Percentiles rank a stretch among this genome's conserved stretches.
These are phyloP conservation scores for Clarireedia hainanense DNA, from an alignment of 2,329 filamentous ascomycete species.

Conservation along the genomic window DNA sequence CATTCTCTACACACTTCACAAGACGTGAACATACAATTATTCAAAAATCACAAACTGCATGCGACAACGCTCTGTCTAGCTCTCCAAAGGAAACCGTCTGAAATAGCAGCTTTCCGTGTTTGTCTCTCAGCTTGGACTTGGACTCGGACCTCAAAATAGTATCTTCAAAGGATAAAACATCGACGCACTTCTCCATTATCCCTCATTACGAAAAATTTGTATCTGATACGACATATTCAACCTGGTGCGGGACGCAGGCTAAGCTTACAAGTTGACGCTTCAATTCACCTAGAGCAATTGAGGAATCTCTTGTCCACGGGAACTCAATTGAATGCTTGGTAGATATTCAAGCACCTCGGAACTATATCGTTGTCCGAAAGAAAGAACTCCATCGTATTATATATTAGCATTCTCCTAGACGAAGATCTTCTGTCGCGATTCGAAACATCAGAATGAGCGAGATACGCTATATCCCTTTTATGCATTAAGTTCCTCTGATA, in stretches of 20 bases:
- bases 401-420: not conserved
- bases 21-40: not conserved
- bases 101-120: too few species aligned
- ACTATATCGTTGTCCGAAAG: not conserved
- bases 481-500: conserved; percentile 1
- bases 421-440: not conserved
- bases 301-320: too few species aligned
- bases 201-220: not conserved
- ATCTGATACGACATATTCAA: not conserved
- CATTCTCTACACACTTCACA: not conserved
- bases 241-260: not conserved
- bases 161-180: not conserved
- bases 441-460: conserved; percentile 8
- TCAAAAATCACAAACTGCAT: not conserved
- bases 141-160: not conserved
- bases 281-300: not conserved
- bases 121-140: not conserved
- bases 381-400: not conserved
- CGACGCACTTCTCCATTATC: not conserved
- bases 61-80: not conserved
- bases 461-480: conserved; percentile 1
- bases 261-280: not conserved
- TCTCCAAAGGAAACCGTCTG: too few species aligned
- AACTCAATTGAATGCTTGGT: too few species aligned
- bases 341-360: not conserved